phyloP scores from a whole-genome alignment of 2,329 filamentous ascomycete species.

The Aspergillus neotritici region DNA sequence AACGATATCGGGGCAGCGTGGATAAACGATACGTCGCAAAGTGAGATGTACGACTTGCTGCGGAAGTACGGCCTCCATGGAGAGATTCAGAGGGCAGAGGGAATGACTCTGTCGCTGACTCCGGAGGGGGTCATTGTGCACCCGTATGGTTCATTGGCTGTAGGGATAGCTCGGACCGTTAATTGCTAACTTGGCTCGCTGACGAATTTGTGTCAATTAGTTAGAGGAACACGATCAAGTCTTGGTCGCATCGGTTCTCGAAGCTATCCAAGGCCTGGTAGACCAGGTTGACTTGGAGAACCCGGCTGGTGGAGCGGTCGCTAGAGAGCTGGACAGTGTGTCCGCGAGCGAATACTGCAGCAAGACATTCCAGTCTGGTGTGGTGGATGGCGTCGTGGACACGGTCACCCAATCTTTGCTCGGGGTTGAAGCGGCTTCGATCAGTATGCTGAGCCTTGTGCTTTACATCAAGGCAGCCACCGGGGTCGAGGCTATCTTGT shows the following conservation, averaged over 20 bases:
- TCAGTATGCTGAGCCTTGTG: conserved; percentile 50
- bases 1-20: conserved; percentile 34
- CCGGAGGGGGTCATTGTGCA: conserved; percentile 5
- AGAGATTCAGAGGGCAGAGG: conserved; percentile 24
- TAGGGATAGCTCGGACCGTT: not conserved
- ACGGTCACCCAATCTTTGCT: conserved; percentile 39
- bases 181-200: not conserved
- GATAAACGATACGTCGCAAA: conserved; percentile 29
- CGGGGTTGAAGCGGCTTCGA: conserved; percentile 45
- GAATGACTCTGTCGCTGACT: conserved; percentile 25
- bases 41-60: conserved; percentile 12
- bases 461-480: conserved; percentile 50
- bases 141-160: conserved; percentile 5
- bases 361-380: conserved; percentile 1
- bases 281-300: conserved; percentile 1
- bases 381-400: conserved; percentile 38
- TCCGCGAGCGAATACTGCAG: conserved; percentile 4
- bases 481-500: conserved; percentile 48
- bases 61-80: conserved; percentile 16
- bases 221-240: not conserved
- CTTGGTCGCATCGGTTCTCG: not conserved
- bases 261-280: not conserved
- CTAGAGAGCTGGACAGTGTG: conserved; percentile 6
- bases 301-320: conserved; percentile 3
- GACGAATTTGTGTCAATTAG: not conserved